Base-by-base conservation (phyloP, 164 flowering plant genomes). In the Dillenia suffruticosa region DNA sequence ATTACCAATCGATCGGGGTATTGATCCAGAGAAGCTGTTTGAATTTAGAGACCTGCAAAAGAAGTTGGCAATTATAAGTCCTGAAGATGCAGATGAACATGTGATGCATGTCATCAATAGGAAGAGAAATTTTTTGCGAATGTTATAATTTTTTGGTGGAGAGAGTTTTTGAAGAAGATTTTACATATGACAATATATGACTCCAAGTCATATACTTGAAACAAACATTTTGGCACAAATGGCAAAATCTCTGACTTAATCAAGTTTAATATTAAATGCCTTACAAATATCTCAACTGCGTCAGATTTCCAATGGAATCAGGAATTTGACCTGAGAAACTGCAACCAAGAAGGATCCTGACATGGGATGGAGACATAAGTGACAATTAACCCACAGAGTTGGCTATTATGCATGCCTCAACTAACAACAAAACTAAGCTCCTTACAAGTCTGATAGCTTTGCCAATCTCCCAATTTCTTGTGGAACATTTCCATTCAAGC, bases 241-340 rank as follows among this genome's bases (percentile, higher is more conserved):
- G 40, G 40, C 6, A 32, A 32, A 32, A 32, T 32, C 40, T 32
- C 40, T 32, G 7, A 7, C 40, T 4, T 5, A 32, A 32, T 5
- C 40, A 32, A 32, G 40, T 32, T 32, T 32, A 32, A 32, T 32
- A 46, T 22, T 10, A 9, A 60, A 68, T 44, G 44, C 17, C 87
- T 79, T 82, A 85, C 94, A 88, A 63, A 62, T 11, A 63, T 14
- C 46, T 58, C 62, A 88, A 81, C 57, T 66, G 47, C 13, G 24
- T 49, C 13, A 85, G 77, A 45, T 79, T 79, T 62, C 94, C 94
- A 19, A 88, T 77, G 1, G 84, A 45, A 46, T 65, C 68, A 12
- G 94, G 94, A 55, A 88, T 76, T n/a, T 63, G 74, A 49, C 94
- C 90, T 59, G 67, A 56, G 79, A 88, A 85, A 46, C 86, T 49